Conservation (phyloP, 164 flowering plant genomes). For the Nelumbo lutea region DNA sequence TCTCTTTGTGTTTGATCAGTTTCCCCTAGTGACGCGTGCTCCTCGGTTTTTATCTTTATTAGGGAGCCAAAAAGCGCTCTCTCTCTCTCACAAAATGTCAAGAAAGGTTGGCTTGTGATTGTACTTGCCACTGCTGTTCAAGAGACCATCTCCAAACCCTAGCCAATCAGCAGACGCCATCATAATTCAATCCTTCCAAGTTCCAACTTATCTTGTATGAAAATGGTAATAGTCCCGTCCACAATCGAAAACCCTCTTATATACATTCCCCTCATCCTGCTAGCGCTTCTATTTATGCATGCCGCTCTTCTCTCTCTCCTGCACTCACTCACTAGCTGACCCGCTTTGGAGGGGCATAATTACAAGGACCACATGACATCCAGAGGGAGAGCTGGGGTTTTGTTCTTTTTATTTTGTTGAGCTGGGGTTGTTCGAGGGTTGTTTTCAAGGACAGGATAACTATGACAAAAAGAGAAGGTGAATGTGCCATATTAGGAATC, state of each 20-base stretch:
- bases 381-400: slow-evolving; percentile 8
- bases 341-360: slow-evolving; percentile 20
- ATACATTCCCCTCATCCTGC: too few relatives aligned
- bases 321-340: slow-evolving; percentile 10
- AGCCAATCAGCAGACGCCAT: slow-evolving; percentile 16
- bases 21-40: slow-evolving; percentile 27
- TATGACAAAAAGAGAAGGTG: slow-evolving; percentile 18
- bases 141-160: slow-evolving; percentile 15
- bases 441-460: slow-evolving; percentile 37
- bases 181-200: neutral
- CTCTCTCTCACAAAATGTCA: slow-evolving; percentile 4
- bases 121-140: slow-evolving; percentile 20
- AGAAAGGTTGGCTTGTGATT: slow-evolving; percentile 11
- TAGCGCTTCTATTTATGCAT: too few relatives aligned
- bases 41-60: neutral
- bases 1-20: neutral
- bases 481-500: slow-evolving; percentile 14
- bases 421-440: slow-evolving; percentile 13
- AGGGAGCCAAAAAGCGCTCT: slow-evolving; percentile 11
- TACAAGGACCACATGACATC: slow-evolving; percentile 8
- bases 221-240: slow-evolving; percentile 23
- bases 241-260: slow-evolving; percentile 10
- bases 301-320: neutral
- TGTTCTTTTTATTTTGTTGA: too few relatives aligned
- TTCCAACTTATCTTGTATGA: slow-evolving; percentile 2